Percentiles rank a stretch among this genome's conserved stretches.
Evolutionary conservation across 1,139 yeast genomes (phyloP).

Genomic region (Magnusiomyces tetraspermus): DNA sequence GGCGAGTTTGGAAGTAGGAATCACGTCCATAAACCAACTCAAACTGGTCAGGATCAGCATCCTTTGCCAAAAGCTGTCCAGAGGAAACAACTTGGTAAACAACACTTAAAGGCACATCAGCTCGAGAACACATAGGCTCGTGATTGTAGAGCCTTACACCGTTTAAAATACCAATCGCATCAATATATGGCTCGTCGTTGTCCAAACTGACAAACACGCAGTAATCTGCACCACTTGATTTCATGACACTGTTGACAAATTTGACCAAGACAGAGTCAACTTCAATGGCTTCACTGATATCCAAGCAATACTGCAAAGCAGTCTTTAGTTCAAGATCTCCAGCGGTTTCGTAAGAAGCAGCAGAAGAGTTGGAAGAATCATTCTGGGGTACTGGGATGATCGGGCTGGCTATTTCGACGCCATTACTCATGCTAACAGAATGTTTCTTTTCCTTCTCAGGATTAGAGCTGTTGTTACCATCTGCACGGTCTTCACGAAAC

Average conservation of each 20-base stretch:
- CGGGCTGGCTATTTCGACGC: not conserved
- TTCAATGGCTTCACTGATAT: slow-evolving; percentile 42
- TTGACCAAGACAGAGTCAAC: slow-evolving; percentile 36
- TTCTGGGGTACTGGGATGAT: not conserved
- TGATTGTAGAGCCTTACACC: slow-evolving; percentile 33
- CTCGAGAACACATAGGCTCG: slow-evolving; percentile 38
- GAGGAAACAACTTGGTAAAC: slow-evolving; percentile 37
- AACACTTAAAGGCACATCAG: slow-evolving; percentile 40
- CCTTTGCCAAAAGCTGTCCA: slow-evolving; percentile 26
- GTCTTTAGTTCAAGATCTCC: slow-evolving; percentile 20
- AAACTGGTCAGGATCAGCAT: slow-evolving; percentile 35
- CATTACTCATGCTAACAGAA: not conserved
- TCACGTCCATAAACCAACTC: slow-evolving; percentile 36
- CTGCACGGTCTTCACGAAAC: slow-evolving; percentile 21
- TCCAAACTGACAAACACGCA: slow-evolving; percentile 39
- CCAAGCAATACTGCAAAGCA: slow-evolving; percentile 38
- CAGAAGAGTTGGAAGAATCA: not conserved
- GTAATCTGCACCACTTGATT: slow-evolving; percentile 39
- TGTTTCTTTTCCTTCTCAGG: not conserved
- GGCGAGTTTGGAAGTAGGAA: slow-evolving; percentile 36
- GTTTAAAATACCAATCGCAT: slow-evolving; percentile 38
- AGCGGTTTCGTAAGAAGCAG: not conserved
- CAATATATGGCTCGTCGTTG: slow-evolving; percentile 33
- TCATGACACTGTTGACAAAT: slow-evolving; percentile 37
- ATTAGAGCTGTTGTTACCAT: slow-evolving; percentile 5